Evolutionary conservation across 495 filamentous ascomycete genomes (phyloP).

Genomic region (Trichoderma asperelloides): DNA sequence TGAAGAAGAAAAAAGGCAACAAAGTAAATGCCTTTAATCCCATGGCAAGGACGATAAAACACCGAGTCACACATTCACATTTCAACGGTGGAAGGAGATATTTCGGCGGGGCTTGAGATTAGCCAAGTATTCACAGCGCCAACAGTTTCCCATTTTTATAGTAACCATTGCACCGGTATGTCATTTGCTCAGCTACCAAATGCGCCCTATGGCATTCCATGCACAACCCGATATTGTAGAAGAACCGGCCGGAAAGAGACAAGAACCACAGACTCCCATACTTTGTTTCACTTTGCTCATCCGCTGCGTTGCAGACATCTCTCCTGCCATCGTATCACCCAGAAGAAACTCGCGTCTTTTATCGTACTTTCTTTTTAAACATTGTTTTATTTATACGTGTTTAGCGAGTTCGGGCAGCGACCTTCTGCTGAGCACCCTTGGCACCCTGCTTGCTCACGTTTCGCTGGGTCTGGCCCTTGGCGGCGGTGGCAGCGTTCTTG

Average conservation of each 20-base stretch:
- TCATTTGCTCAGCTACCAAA: conserved; percentile 13
- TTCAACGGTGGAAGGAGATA: too few species aligned
- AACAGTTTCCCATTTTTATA: not conserved
- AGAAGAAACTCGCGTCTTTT: not conserved
- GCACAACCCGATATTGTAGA: conserved; percentile 9
- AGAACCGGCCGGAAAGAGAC: conserved; percentile 12
- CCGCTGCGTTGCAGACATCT: not conserved
- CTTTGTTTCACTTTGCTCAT: conserved; percentile 11
- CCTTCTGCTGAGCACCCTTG: conserved; percentile 82
- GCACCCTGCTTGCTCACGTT: conserved; percentile 95
- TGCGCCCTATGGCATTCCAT: conserved; percentile 13
- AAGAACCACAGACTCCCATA: conserved; percentile 14
- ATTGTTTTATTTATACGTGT: not conserved
- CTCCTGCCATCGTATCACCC: conserved; percentile 6
- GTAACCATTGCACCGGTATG: conserved; percentile 9
- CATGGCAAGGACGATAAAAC: too few species aligned
- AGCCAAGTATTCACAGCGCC: not conserved
- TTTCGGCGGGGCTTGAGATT: too few species aligned
- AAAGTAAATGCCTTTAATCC: too few species aligned
- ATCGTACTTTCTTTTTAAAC: not conserved
- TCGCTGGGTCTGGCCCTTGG: conserved; percentile 62
- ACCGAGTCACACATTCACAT: too few species aligned
- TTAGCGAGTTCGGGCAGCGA: conserved; percentile 84
- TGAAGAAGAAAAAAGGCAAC: too few species aligned
- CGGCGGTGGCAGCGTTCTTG: conserved; percentile 67